Percentiles rank a stretch among this genome's conserved stretches.
These are phyloP conservation scores for Trypanosoma brucei DNA, from an alignment of 208 protist species.

Conservation along the genomic window DNA sequence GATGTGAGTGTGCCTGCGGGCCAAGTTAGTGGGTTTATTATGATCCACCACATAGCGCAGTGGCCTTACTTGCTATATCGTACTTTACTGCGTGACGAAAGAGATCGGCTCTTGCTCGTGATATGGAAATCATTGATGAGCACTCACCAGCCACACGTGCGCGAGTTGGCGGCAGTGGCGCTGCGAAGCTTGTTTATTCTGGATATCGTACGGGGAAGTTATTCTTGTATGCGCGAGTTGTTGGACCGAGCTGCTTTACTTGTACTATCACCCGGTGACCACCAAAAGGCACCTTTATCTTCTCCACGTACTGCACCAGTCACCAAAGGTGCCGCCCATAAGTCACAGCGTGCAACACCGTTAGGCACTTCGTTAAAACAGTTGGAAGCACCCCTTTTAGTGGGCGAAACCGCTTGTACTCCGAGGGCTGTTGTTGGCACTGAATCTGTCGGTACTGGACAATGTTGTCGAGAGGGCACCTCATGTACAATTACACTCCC, in stretches of 20 bases:
- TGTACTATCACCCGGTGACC: conserved; percentile 1
- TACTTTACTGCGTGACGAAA: conserved; percentile 31
- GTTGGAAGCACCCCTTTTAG: too few species aligned
- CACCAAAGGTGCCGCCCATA: background rate
- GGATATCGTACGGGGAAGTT: conserved; percentile 34
- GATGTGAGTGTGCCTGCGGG: conserved; percentile 39
- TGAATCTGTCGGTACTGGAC: too few species aligned
- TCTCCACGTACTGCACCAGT: background rate
- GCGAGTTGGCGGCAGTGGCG: conserved; percentile 52
- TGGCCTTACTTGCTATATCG: conserved; percentile 42
- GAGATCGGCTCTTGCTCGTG: conserved; percentile 44
- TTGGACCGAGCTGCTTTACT: conserved; percentile 43
- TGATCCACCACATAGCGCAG: conserved; percentile 49
- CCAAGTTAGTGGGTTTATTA: conserved; percentile 50
- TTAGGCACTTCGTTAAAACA: too few species aligned
- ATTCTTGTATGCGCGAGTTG: conserved; percentile 42
- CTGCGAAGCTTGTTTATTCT: conserved; percentile 54
- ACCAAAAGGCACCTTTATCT: conserved; percentile 3
- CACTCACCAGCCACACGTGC: conserved; percentile 17
- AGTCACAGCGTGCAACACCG: too few species aligned
- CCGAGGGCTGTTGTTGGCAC: too few species aligned
- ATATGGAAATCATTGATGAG: conserved; percentile 40
- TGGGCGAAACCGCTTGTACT: too few species aligned
- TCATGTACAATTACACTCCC: too few species aligned
- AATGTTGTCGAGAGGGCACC: too few species aligned